A percentile compares a stretch with the other conserved stretches of the same genome.
Conservation (phyloP, 1,284 basidiomycete genomes). For the Irpex sp. region DNA sequence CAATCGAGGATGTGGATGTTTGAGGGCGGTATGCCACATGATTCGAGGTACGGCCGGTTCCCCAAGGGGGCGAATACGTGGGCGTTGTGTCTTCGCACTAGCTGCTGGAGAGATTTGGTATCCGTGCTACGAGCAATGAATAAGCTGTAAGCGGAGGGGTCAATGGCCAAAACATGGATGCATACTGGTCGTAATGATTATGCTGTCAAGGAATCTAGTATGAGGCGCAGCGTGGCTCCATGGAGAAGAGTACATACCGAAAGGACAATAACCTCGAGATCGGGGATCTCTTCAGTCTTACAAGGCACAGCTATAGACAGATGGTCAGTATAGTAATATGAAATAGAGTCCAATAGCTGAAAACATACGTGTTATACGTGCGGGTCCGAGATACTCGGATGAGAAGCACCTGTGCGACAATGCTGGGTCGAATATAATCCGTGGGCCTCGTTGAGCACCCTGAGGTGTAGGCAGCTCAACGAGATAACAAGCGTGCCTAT, state of each 20-base stretch:
- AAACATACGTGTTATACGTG: constrained; percentile 49
- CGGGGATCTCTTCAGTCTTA: constrained; percentile 54
- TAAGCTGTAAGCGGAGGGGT: neutral
- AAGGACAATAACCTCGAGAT: constrained; percentile 63
- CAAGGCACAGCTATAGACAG: constrained; percentile 52
- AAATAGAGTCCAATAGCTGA: neutral
- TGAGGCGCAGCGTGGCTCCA: no score
- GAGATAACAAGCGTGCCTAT: constrained; percentile 64
- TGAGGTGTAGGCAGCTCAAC: constrained; percentile 55
- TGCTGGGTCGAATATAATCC: constrained; percentile 73
- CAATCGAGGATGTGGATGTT: constrained; percentile 64
- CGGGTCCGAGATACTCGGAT: constrained; percentile 48
- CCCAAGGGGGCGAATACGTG: constrained; percentile 64
- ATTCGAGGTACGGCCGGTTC: constrained; percentile 48
- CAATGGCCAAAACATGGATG: neutral
- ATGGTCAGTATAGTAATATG: no score
- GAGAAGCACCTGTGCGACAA: constrained; percentile 64
- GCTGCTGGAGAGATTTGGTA: constrained; percentile 45
- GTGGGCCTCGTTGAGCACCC: constrained; percentile 44
- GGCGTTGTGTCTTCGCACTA: constrained; percentile 35
- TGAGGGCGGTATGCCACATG: constrained; percentile 34
- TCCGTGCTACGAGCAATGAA: constrained; percentile 41
- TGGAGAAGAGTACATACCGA: constrained; percentile 33
- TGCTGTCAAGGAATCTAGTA: constrained; percentile 34
- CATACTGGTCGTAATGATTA: constrained; percentile 71